Evolutionary conservation across 352 stramenopile genomes (phyloP).

Genomic region (Phytopythium sindhum): DNA sequence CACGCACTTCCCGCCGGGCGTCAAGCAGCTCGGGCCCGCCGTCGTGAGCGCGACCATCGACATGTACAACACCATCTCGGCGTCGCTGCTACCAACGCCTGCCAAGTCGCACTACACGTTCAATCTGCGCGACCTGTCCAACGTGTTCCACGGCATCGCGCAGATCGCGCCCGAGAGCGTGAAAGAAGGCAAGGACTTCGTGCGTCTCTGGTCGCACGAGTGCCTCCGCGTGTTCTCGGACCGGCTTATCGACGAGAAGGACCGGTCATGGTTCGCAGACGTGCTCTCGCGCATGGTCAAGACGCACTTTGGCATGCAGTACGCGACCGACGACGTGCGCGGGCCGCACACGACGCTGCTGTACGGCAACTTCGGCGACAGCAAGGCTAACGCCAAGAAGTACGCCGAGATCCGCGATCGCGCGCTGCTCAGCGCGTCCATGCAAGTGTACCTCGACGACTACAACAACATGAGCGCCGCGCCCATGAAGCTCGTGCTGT

Average conservation of each 20-base stretch:
- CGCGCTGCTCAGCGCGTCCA: conserved; percentile 67
- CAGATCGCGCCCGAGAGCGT: conserved; percentile 77
- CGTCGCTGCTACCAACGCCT: conserved; percentile 89
- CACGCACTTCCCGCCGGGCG: conserved; percentile 62
- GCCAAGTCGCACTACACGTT: conserved; percentile 95
- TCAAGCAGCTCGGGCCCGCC: conserved; percentile 71
- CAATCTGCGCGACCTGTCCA: conserved; percentile 91
- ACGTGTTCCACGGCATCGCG: conserved; percentile 91
- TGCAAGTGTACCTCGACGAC: conserved; percentile 92
- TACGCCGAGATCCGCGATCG: conserved; percentile 91
- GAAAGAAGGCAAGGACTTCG: conserved; percentile 82
- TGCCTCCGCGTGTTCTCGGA: conserved; percentile 91
- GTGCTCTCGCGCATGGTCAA: conserved; percentile 68
- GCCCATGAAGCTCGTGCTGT: conserved; percentile 93
- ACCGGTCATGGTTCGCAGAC: conserved; percentile 85
- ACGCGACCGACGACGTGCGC: conserved; percentile 49
- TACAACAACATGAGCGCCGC: conserved; percentile 95
- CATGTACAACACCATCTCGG: conserved; percentile 91
- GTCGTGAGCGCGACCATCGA: conserved; percentile 89
- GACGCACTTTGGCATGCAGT: conserved; percentile 78
- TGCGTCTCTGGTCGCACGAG: conserved; percentile 91
- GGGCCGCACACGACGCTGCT: conserved; percentile 72
- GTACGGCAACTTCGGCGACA: conserved; percentile 87
- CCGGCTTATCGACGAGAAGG: conserved; percentile 87
- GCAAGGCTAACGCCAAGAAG: conserved; percentile 56